Conservation (phyloP, 257 asterid species). For the Jasminum sambac region DNA sequence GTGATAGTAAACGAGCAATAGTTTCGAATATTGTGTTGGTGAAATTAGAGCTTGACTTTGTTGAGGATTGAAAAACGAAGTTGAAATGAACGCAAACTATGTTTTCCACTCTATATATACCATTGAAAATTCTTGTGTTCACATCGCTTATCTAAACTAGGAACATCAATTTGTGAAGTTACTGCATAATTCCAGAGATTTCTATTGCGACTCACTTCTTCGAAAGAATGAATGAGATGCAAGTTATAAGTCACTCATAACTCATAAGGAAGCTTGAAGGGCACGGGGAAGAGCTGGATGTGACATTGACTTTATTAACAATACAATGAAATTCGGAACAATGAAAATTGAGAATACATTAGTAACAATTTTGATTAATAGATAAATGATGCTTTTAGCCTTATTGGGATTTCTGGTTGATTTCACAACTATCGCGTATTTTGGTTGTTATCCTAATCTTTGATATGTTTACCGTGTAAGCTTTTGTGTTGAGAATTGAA, state of each 20-base stretch:
- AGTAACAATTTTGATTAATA: not conserved
- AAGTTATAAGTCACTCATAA: slow-evolving; percentile 18
- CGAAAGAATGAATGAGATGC: slow-evolving; percentile 12
- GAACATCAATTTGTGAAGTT: not conserved
- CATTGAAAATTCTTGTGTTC: not conserved
- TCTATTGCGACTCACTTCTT: slow-evolving; percentile 14
- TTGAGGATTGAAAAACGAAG: too few relatives aligned
- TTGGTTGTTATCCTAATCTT: slow-evolving; percentile 7
- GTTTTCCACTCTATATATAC: not conserved
- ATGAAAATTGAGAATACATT: slow-evolving; percentile 17
- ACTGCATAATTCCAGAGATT: not conserved
- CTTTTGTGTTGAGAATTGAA: slow-evolving; percentile 18
- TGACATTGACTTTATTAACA: slow-evolving; percentile 13
- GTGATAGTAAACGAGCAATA: too few relatives aligned
- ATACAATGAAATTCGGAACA: not conserved
- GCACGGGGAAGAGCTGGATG: slow-evolving; percentile 16
- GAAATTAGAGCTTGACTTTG: too few relatives aligned
- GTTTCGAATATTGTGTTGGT: too few relatives aligned
- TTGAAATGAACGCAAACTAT: too few relatives aligned
- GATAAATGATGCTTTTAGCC: slow-evolving; percentile 8
- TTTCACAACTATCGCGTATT: slow-evolving; percentile 12
- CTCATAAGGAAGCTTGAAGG: slow-evolving; percentile 10
- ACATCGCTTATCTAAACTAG: slow-evolving; percentile 5
- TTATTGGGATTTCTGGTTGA: not conserved
- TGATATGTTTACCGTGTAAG: slow-evolving; percentile 13